Evolutionary conservation across 1,284 basidiomycete species (phyloP).

Genomic region (Rhodotorula sp.): DNA sequence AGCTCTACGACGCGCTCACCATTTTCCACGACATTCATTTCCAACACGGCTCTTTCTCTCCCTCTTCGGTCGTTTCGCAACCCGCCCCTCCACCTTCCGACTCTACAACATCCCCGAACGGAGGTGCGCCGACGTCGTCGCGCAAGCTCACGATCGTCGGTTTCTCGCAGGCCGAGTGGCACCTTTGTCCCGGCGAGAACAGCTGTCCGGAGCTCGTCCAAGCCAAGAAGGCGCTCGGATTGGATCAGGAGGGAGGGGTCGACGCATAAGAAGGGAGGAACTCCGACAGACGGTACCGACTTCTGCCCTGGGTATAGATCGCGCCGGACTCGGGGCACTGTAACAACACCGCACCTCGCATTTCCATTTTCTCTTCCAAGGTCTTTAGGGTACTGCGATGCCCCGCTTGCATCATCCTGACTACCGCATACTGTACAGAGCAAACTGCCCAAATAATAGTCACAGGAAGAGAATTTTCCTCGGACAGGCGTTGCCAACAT

Average conservation of each 20-base stretch:
- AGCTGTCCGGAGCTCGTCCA: constrained; percentile 24
- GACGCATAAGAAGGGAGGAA: not conserved
- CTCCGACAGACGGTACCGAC: too few species aligned
- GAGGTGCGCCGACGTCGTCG: not conserved
- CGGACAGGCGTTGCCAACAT: too few species aligned
- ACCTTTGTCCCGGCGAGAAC: constrained; percentile 15
- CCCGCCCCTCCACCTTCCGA: not conserved
- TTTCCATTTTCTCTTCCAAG: too few species aligned
- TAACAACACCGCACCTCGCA: too few species aligned
- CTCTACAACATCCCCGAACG: not conserved
- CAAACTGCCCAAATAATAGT: too few species aligned
- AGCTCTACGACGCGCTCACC: constrained; percentile 19
- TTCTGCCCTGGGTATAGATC: too few species aligned
- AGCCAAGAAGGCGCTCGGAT: constrained; percentile 15
- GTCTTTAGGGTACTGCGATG: too few species aligned
- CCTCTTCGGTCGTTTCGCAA: constrained; percentile 19
- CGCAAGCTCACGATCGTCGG: constrained; percentile 25
- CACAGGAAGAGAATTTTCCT: too few species aligned
- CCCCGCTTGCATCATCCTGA: too few species aligned
- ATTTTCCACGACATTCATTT: constrained; percentile 31
- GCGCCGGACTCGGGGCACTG: too few species aligned
- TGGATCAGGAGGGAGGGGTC: not conserved
- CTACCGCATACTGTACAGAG: too few species aligned
- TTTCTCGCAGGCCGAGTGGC: constrained; percentile 29
- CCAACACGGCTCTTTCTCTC: constrained; percentile 27